Conservation (phyloP, 2,329 filamentous ascomycete species). For the Chrysosporium queenslandicum region DNA sequence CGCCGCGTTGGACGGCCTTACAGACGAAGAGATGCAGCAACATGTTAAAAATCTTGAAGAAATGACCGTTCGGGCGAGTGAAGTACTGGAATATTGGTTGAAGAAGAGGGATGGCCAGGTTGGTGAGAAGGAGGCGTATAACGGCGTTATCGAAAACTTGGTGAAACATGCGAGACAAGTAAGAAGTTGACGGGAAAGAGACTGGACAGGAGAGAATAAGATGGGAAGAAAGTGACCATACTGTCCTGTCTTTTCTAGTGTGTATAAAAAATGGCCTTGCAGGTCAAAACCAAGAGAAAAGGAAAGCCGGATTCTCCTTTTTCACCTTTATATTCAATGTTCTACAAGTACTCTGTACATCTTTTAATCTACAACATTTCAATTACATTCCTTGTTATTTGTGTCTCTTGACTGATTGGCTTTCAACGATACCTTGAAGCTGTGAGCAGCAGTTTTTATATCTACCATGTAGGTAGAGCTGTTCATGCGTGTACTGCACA, state of each 20-base stretch:
- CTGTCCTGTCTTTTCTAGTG: no score
- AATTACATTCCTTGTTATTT: constrained; percentile 20
- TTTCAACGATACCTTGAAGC: not conserved
- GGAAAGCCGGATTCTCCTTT: constrained; percentile 4
- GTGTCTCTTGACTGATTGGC: not conserved
- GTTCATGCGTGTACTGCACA: no score
- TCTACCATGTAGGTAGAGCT: no score
- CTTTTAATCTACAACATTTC: constrained; percentile 15
- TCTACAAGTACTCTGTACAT: not conserved
- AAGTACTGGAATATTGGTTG: constrained; percentile 79
- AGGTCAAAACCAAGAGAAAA: not conserved
- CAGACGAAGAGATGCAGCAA: constrained; percentile 59
- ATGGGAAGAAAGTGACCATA: not conserved
- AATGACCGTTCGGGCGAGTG: constrained; percentile 60
- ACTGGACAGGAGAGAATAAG: no score
- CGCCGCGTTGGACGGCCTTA: constrained; percentile 69
- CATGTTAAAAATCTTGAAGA: constrained; percentile 62
- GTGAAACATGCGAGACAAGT: constrained; percentile 84
- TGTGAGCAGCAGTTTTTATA: not conserved
- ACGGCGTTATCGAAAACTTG: constrained; percentile 92
- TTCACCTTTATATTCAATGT: not conserved
- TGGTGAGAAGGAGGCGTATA: constrained; percentile 85
- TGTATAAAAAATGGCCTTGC: not conserved
- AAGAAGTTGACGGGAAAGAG: constrained; percentile 49
- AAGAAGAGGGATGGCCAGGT: constrained; percentile 75